Evolutionary conservation across 1,284 basidiomycete species (phyloP).

Genomic region (Pseudozyma thailandica): DNA sequence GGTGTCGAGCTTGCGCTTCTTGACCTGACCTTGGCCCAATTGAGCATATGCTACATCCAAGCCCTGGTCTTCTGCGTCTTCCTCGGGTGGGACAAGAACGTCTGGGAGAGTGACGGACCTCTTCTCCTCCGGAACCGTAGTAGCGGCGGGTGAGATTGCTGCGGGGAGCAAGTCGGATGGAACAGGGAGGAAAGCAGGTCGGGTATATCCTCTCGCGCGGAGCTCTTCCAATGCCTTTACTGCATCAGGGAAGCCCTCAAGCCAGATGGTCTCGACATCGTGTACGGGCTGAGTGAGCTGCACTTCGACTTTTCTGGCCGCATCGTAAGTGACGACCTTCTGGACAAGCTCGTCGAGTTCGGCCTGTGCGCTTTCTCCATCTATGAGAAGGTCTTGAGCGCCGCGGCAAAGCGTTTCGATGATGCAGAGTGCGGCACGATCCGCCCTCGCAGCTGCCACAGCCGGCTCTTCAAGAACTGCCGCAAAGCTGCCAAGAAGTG

Average conservation of each 20-base stretch:
- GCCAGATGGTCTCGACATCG: constrained; percentile 42
- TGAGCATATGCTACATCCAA: constrained; percentile 34
- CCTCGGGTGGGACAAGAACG: constrained; percentile 60
- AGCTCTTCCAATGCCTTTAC: constrained; percentile 54
- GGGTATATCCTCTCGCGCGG: constrained; percentile 35
- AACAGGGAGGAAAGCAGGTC: constrained; percentile 55
- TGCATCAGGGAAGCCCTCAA: constrained; percentile 60
- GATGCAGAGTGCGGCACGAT: constrained; percentile 84
- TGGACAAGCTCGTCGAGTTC: constrained; percentile 61
- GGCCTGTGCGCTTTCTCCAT: constrained; percentile 20
- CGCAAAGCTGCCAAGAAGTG: constrained; percentile 81
- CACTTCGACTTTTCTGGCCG: constrained; percentile 48
- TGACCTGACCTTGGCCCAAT: constrained; percentile 36
- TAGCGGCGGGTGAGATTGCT: constrained; percentile 47
- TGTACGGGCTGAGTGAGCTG: constrained; percentile 53
- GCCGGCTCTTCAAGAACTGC: constrained; percentile 89
- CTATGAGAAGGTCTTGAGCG: constrained; percentile 52
- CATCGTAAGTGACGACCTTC: constrained; percentile 50
- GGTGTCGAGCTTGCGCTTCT: constrained; percentile 42
- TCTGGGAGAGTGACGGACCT: constrained; percentile 49
- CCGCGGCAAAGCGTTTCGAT: constrained; percentile 77
- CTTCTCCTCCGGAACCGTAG: constrained; percentile 28
- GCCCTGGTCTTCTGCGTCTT: constrained; percentile 59
- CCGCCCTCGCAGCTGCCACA: constrained; percentile 84
- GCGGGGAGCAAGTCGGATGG: constrained; percentile 61